Percentiles rank a stretch among this genome's conserved stretches.
These are phyloP conservation scores for Pseudocercospora pini-densiflorae DNA, from an alignment of 2,329 filamentous ascomycete genomes.

Conservation along the genomic window DNA sequence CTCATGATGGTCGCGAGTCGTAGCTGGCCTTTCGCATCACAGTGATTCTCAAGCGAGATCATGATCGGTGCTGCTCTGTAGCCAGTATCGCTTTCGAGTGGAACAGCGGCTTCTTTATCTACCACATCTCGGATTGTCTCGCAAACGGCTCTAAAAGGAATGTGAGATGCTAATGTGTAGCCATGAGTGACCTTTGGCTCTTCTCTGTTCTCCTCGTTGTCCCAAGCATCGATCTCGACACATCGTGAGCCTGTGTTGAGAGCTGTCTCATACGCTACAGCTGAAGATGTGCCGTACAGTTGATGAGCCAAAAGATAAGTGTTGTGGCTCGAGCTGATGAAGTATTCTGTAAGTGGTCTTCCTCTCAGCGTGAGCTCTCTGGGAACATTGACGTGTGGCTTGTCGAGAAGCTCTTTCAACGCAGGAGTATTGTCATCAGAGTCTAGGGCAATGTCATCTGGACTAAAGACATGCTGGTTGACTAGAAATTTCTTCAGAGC, in stretches of 20 bases:
- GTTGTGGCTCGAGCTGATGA: slow-evolving; percentile 74
- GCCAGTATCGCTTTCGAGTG: slow-evolving; percentile 41
- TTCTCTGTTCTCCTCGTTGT: slow-evolving; percentile 62
- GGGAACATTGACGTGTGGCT: slow-evolving; percentile 63
- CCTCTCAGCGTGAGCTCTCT: slow-evolving; percentile 59
- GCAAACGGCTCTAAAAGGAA: slow-evolving; percentile 68
- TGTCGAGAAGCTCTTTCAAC: slow-evolving; percentile 59
- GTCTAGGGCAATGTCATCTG: slow-evolving; percentile 55
- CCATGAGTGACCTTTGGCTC: slow-evolving; percentile 75
- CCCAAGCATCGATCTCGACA: slow-evolving; percentile 77
- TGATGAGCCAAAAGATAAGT: slow-evolving; percentile 74
- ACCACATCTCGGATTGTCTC: slow-evolving; percentile 67
- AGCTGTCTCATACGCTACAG: slow-evolving; percentile 66
- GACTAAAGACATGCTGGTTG: slow-evolving; percentile 56
- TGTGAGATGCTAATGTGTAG: slow-evolving; percentile 57
- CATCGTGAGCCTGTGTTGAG: slow-evolving; percentile 68
- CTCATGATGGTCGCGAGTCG: slow-evolving; percentile 67
- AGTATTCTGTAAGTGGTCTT: slow-evolving; percentile 69
- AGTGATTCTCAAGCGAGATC: slow-evolving; percentile 72
- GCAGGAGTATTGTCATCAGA: slow-evolving; percentile 50
- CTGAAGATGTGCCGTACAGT: slow-evolving; percentile 66
- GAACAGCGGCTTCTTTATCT: slow-evolving; percentile 60
- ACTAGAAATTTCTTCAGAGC: slow-evolving; percentile 62
- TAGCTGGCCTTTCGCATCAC: slow-evolving; percentile 61
- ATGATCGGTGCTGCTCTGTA: slow-evolving; percentile 62